Evolutionary conservation across 805 yeast genomes (phyloP), one percentile per base, ranked within the genome.

Genomic region (Spathaspora sp.): DNA sequence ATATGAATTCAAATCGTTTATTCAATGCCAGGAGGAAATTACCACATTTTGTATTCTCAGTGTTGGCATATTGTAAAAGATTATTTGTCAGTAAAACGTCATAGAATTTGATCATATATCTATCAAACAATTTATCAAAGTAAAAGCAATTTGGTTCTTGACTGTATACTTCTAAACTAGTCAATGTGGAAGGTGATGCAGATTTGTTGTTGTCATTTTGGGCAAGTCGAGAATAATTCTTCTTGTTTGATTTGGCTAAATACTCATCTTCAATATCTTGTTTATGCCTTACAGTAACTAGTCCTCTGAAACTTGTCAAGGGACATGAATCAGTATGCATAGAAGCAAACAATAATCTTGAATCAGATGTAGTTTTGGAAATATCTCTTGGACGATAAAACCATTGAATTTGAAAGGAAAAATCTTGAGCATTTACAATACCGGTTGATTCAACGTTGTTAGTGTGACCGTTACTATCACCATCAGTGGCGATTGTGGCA

Each of bases 311-410:
- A 49, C 90, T 83, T 31, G 73, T 70, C 3, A 91, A 61, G 0
- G 97, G 96, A 56, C 97, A 89, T 6, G 81, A 72, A 64, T 89
- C 97, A 28, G 88, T 80, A 62, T 92, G 96, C 83, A 90, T 81
- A 0, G 97, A 87, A 0, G 94, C 94, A 63, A 77, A 90, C 8
- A 93, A 68, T 46, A 88, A 66, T 50, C 99, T 76, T 9, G 97
- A 79, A 66, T 91, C 96, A 2, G 74, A 63, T 1, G 86, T 69
- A 26, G 79, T 77, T 50, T 85, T 81, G 52, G 87, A 82, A 38
- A 92, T 86, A 63, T 91, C 97, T 52, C 92, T 70, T 0, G 97
- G 93, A 47, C 99, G 76, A 63, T 90, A 89, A 67, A 86, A 87
- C 97, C 97, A 92, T 68, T 92, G 92, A 57, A 93, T 84, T 54